These are phyloP conservation scores for Soucietia sequanensis DNA, from an alignment of 805 yeast species.

Conservation along the genomic window DNA sequence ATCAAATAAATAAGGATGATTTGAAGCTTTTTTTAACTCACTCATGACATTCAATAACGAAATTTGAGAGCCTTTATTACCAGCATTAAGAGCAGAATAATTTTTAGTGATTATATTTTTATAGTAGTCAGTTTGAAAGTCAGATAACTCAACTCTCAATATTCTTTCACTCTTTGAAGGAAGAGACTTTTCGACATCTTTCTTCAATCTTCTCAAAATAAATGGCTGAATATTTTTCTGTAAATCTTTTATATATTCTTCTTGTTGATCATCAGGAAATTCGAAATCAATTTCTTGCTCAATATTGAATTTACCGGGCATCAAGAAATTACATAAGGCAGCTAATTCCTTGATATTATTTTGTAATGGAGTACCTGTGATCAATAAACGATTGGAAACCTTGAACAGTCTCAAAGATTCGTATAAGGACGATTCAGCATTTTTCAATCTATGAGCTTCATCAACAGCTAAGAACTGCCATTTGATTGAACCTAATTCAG, in stretches of 20 bases:
- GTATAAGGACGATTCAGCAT: constrained; percentile 89
- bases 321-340: constrained; percentile 88
- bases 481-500: constrained; percentile 73
- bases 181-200: constrained; percentile 94
- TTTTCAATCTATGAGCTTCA: constrained; percentile 96
- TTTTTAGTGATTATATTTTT: constrained; percentile 90
- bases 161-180: constrained; percentile 97
- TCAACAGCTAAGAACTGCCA: constrained; percentile 99
- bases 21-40: constrained; percentile 94
- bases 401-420: constrained; percentile 83
- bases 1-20: constrained; percentile 94
- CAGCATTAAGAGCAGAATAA: constrained; percentile 87
- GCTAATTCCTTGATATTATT: constrained; percentile 94
- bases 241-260: constrained; percentile 78
- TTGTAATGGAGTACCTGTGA: constrained; percentile 98
- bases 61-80: constrained; percentile 69
- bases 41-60: constrained; percentile 90
- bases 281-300: constrained; percentile 96
- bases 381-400: constrained; percentile 78
- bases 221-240: constrained; percentile 88
- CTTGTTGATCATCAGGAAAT: constrained; percentile 83
- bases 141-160: constrained; percentile 90
- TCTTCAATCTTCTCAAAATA: constrained; percentile 88
- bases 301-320: constrained; percentile 90
- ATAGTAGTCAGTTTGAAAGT: constrained; percentile 91